phyloP scores from a whole-genome alignment of 2,329 filamentous ascomycete species.

The Ophiognomonia clavigignenti-juglandacearum region DNA sequence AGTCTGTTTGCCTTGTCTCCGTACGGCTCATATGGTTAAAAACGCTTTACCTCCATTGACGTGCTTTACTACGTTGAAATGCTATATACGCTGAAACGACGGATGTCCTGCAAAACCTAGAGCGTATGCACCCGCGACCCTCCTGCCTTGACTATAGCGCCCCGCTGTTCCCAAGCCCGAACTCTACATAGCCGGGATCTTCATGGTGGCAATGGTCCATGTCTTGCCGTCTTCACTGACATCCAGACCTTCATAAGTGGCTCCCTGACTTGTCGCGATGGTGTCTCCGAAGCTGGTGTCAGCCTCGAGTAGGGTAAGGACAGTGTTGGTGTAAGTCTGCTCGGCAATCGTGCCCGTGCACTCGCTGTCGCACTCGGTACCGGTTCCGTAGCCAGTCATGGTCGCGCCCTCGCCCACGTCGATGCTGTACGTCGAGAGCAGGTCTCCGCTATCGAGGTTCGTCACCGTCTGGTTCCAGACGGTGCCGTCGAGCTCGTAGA shows the following conservation, averaged over 20 bases:
- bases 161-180: no score
- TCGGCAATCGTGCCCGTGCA: constrained; percentile 33
- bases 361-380: constrained; percentile 33
- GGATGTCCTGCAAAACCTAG: no score
- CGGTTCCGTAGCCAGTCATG: constrained; percentile 34
- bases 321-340: constrained; percentile 34
- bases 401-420: constrained; percentile 27
- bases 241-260: constrained; percentile 28
- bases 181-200: constrained; percentile 12
- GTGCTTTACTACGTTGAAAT: no score
- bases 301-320: constrained; percentile 30
- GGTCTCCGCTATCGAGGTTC: constrained; percentile 28
- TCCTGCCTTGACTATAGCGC: no score
- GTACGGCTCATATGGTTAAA: no score
- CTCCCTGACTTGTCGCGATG: constrained; percentile 23
- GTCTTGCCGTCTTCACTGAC: constrained; percentile 30
- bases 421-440: constrained; percentile 26
- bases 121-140: no score
- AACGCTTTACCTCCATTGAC: no score
- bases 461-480: constrained; percentile 26
- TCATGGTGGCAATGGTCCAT: constrained; percentile 27
- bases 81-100: no score
- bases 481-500: constrained; percentile 22
- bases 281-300: constrained; percentile 27
- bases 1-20: no score